phyloP scores from a whole-genome alignment of 768 basidiomycete genomes.

The Boletus vinaceobasis region DNA sequence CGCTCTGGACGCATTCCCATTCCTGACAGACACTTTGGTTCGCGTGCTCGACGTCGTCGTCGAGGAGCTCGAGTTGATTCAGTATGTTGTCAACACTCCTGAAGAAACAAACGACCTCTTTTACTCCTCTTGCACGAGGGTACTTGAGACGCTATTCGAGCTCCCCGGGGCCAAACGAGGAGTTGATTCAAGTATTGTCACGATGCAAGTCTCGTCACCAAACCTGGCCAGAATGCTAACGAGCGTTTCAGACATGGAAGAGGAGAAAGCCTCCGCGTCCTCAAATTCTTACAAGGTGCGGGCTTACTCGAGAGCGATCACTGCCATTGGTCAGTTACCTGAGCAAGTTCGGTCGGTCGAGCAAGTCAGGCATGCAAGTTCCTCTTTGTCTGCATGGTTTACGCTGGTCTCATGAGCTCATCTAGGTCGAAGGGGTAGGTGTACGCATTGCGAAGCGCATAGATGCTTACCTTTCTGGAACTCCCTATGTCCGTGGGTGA shows the following conservation, averaged over 20 bases:
- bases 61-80: not conserved
- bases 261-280: conserved; percentile 36
- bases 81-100: conserved; percentile 21
- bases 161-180: conserved; percentile 32
- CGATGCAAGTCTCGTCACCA: conserved; percentile 34
- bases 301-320: conserved; percentile 49
- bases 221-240: not conserved
- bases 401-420: conserved; percentile 6
- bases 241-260: conserved; percentile 34
- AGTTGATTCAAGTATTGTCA: conserved; percentile 39
- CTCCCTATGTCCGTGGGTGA: conserved; percentile 36
- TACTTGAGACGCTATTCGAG: conserved; percentile 18
- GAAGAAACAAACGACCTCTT: not conserved
- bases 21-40: not conserved
- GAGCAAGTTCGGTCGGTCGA: conserved; percentile 42
- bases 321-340: conserved; percentile 37
- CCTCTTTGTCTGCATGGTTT: not conserved
- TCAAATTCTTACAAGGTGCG: conserved; percentile 49
- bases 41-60: not conserved
- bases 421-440: conserved; percentile 34
- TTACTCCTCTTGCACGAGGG: conserved; percentile 1
- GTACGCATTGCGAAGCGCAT: conserved; percentile 45
- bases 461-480: conserved; percentile 36
- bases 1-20: not conserved
- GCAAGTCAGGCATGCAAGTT: conserved; percentile 34